These are phyloP conservation scores for Candida sanyaensis DNA, from an alignment of 1,139 yeast genomes.

Conservation along the genomic window DNA sequence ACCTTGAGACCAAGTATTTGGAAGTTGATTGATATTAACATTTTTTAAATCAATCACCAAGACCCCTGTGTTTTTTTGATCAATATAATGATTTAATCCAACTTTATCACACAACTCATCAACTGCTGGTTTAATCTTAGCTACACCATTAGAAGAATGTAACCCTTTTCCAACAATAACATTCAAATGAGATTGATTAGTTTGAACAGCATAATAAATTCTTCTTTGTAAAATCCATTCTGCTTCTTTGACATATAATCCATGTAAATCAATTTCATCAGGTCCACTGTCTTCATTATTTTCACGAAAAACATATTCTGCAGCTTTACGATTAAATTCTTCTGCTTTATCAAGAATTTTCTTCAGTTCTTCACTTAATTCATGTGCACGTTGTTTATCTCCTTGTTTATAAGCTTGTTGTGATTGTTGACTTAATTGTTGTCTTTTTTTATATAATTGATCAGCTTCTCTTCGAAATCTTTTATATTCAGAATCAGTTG, in stretches of 20 bases:
- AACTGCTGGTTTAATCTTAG: conserved; percentile 88
- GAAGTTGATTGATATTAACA: conserved; percentile 45
- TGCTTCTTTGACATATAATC: conserved; percentile 88
- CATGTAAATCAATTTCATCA: conserved; percentile 93
- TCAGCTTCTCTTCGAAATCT: conserved; percentile 70
- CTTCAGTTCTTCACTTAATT: conserved; percentile 70
- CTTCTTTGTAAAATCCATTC: conserved; percentile 72
- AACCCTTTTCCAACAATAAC: conserved; percentile 95
- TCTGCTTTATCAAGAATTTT: conserved; percentile 63
- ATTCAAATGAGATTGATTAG: conserved; percentile 56
- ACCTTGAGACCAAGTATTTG: conserved; percentile 44
- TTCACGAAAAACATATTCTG: conserved; percentile 84
- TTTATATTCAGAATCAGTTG: conserved; percentile 65
- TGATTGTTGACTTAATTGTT: conserved; percentile 62
- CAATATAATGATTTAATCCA: conserved; percentile 59
- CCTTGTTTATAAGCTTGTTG: conserved; percentile 78
- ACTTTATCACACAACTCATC: conserved; percentile 73
- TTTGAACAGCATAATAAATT: conserved; percentile 61
- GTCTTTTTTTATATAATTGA: conserved; percentile 58
- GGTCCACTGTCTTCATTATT: conserved; percentile 82
- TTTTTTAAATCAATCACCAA: conserved; percentile 62
- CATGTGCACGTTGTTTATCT: conserved; percentile 71
- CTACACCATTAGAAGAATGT: conserved; percentile 79
- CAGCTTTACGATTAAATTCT: conserved; percentile 73
- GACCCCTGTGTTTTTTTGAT: conserved; percentile 78